Evolutionary conservation across 2,329 filamentous ascomycete genomes (phyloP), one percentile per base, ranked within the genome.

Genomic region (Arthroderma sp.): DNA sequence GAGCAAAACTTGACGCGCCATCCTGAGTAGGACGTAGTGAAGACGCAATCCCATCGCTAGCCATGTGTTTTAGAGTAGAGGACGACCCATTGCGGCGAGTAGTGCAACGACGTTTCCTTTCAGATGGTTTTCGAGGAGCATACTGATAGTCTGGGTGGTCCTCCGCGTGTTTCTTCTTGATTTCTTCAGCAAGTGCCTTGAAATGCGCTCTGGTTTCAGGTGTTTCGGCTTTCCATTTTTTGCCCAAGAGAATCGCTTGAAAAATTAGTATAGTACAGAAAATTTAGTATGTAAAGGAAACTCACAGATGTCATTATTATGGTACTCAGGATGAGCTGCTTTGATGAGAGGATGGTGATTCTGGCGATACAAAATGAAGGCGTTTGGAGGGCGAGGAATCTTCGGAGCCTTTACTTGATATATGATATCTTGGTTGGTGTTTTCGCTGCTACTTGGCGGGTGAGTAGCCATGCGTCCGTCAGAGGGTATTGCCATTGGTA

Each of bases 221-320:
- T 15, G 63, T 55, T 60, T 76, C 73, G 2, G 64, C 61, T 31
- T 68, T 71, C 74, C 74, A 76, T 59, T 71, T 67, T 21, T 69
- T 67, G 31, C 73, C 74, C 49, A 76, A 67, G 44, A 75, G 69
- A 25, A 71, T 63, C 1, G 73, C 71, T 73, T 56, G 39, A 39
- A 33, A 33, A 51, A 43, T 68, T 37, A 59, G 54, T 7, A n/a
- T 28, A 25, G 25, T 43, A 25, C n/a, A 35, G 56, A 25, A 54
- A 33, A 8, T 23, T 43, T 9, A 39, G 8, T 53, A 25, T 2
- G 25, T 15, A 44, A 38, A 15, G 13, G 21, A 49, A 43, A 67
- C 72, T 68, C 65, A 74, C 72, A 76, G 44, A 76, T 76, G 23
- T 73, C 66, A 58, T 76, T 76, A 64, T 76, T 77, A 56, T 73